Evolutionary conservation across 2,329 filamentous ascomycete genomes (phyloP), one percentile per base, ranked within the genome.

Genomic region (Xylariales sp.): DNA sequence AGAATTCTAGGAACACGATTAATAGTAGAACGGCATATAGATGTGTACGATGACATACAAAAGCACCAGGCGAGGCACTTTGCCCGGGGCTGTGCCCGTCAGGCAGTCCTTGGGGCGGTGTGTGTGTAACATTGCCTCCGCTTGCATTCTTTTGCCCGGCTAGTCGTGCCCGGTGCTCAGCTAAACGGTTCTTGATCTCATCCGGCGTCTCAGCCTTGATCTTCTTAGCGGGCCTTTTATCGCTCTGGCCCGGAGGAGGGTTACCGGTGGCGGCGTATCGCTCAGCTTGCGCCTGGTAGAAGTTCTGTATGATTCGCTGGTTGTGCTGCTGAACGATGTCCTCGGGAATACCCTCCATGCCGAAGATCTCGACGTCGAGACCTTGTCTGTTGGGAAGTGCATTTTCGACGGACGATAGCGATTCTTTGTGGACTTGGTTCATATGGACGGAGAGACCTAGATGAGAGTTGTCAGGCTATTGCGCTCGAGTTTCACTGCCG

Each of bases 351-450:
- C 96, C 96, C 80, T 97, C 94, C 93, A 97, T 97, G 76, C 95
- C 96, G 79, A 98, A 99, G 76, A 99, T 97, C 81, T 99, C 96
- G 68, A 97, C 89, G 68, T 97, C 93, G 68, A 97, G 89, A 67
- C 91, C 91, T 71, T 93, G 89, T 70, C 96, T 90, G 76, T 95
- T 95, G 0, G 92, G 90, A 3, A 97, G 87, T 57, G 96, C 94
- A 85, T 98, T 97, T 75, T 97, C 95, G 76, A 99, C 94, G 52
- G 90, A 89, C 23, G 88, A 89, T 57, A 98, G 87, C 36, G 90
- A 92, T 80, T 97, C 94, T 81, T 99, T 99, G 84, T 99, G 96
- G 55, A 99, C 96, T 80, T 99, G 96, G 78, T 95, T 97, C 93
- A 98, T 92, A 80, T 99, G 96, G 62, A 99, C 96, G 43, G 92